A percentile compares a stretch with the other conserved stretches of the same genome.
Evolutionary conservation across 805 yeast species (phyloP).

Genomic region (Kodamaea lidongshanica): DNA sequence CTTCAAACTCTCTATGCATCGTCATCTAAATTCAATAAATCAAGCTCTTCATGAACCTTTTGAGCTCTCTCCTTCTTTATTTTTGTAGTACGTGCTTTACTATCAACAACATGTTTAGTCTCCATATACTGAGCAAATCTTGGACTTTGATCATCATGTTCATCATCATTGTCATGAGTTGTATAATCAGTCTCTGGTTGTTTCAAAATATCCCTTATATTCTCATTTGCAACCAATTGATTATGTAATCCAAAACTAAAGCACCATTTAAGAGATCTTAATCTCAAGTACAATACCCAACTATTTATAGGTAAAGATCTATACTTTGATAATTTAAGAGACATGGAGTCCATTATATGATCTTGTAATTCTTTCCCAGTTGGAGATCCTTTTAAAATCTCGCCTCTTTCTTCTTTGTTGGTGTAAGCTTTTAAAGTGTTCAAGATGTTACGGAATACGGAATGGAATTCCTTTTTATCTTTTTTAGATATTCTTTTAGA

Average conservation of each 20-base stretch:
- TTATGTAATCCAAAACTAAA: constrained; percentile 47
- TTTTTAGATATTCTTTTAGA: constrained; percentile 55
- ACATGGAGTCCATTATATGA: constrained; percentile 27
- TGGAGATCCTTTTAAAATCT: constrained; percentile 29
- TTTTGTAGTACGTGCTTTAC: constrained; percentile 30
- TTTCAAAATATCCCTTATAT: constrained; percentile 30
- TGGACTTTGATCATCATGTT: constrained; percentile 6
- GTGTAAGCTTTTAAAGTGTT: constrained; percentile 40
- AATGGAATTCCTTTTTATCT: constrained; percentile 54
- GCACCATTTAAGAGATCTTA: constrained; percentile 45
- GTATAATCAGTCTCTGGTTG: constrained; percentile 20
- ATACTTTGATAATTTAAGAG: constrained; percentile 40
- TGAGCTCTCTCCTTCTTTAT: constrained; percentile 33
- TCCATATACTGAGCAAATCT: constrained; percentile 7
- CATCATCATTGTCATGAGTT: constrained; percentile 3
- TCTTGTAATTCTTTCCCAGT: constrained; percentile 30
- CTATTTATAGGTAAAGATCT: constrained; percentile 42
- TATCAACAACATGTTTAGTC: constrained; percentile 17
- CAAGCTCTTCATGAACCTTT: constrained; percentile 29
- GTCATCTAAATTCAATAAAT: constrained; percentile 21
- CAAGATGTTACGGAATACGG: constrained; percentile 54
- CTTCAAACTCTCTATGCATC: too few species aligned
- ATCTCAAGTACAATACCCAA: constrained; percentile 46
- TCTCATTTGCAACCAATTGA: constrained; percentile 38
- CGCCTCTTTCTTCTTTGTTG: constrained; percentile 28